Evolutionary conservation across 2,329 filamentous ascomycete species (phyloP).

Genomic region (Cladosporium sp.): DNA sequence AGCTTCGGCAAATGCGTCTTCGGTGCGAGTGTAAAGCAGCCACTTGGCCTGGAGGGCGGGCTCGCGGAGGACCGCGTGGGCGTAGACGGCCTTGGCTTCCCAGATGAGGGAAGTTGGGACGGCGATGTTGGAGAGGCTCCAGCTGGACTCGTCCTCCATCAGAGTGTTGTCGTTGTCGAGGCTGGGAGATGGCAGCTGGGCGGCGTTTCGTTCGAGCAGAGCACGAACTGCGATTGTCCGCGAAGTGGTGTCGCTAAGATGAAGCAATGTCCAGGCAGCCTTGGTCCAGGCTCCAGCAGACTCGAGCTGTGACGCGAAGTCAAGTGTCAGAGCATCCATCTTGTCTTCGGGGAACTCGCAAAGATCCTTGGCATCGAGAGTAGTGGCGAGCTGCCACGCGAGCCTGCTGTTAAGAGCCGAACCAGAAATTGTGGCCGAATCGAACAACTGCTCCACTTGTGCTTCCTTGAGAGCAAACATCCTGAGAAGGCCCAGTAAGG

Average conservation of each 20-base stretch:
- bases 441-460: slow-evolving; percentile 64
- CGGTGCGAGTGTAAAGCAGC: slow-evolving; percentile 72
- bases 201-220: slow-evolving; percentile 63
- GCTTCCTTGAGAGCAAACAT: slow-evolving; percentile 41
- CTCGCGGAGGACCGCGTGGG: slow-evolving; percentile 68
- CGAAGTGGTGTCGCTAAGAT: slow-evolving; percentile 22
- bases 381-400: slow-evolving; percentile 77
- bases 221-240: slow-evolving; percentile 38
- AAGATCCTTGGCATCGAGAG: slow-evolving; percentile 35
- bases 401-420: slow-evolving; percentile 71
- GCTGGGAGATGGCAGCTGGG: slow-evolving; percentile 52
- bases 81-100: slow-evolving; percentile 79
- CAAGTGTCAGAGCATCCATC: slow-evolving; percentile 63
- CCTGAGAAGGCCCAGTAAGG: slow-evolving; percentile 82
- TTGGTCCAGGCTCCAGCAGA: slow-evolving; percentile 23
- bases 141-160: slow-evolving; percentile 40
- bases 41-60: slow-evolving; percentile 69
- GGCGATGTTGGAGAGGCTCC: slow-evolving; percentile 43
- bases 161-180: slow-evolving; percentile 36
- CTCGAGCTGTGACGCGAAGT: slow-evolving; percentile 31
- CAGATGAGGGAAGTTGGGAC: slow-evolving; percentile 79
- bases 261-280: slow-evolving; percentile 29
- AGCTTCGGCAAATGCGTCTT: slow-evolving; percentile 58
- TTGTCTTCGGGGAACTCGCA: slow-evolving; percentile 33
- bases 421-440: slow-evolving; percentile 71